These are phyloP conservation scores for Aspergillus proliferans DNA, from an alignment of 2,329 filamentous ascomycete genomes.

Conservation along the genomic window DNA sequence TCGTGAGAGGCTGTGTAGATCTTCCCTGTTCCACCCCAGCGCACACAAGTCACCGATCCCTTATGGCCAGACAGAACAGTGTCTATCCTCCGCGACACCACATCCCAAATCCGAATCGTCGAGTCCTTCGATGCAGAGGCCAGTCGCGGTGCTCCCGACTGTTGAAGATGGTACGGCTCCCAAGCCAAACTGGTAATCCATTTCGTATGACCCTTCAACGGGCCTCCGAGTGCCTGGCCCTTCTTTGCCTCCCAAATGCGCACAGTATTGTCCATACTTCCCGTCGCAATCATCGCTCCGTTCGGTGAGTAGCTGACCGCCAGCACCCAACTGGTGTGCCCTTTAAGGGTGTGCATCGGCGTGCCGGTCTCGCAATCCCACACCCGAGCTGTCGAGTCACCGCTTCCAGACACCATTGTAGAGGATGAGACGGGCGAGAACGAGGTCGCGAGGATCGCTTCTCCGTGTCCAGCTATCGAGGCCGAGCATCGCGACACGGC, in stretches of 20 bases:
- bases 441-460: constrained; percentile 77
- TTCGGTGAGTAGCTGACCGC: constrained; percentile 84
- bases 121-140: constrained; percentile 86
- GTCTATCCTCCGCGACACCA: constrained; percentile 70
- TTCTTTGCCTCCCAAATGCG: constrained; percentile 81
- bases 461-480: constrained; percentile 82
- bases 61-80: constrained; percentile 83
- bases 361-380: constrained; percentile 96
- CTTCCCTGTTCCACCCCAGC: constrained; percentile 84
- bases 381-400: constrained; percentile 83
- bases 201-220: constrained; percentile 78
- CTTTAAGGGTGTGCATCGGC: constrained; percentile 75
- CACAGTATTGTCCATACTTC: constrained; percentile 89
- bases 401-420: constrained; percentile 78
- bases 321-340: constrained; percentile 85
- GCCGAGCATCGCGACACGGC: constrained; percentile 85
- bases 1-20: constrained; percentile 85
- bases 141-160: constrained; percentile 65
- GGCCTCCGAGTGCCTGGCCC: constrained; percentile 64
- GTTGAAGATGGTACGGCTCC: constrained; percentile 87
- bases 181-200: constrained; percentile 84
- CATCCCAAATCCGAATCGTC: constrained; percentile 82
- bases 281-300: constrained; percentile 72
- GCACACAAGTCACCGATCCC: constrained; percentile 79
- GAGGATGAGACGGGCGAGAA: constrained; percentile 76